These are phyloP conservation scores for Pezicula radicicola DNA, from an alignment of 2,329 filamentous ascomycete species.

Conservation along the genomic window DNA sequence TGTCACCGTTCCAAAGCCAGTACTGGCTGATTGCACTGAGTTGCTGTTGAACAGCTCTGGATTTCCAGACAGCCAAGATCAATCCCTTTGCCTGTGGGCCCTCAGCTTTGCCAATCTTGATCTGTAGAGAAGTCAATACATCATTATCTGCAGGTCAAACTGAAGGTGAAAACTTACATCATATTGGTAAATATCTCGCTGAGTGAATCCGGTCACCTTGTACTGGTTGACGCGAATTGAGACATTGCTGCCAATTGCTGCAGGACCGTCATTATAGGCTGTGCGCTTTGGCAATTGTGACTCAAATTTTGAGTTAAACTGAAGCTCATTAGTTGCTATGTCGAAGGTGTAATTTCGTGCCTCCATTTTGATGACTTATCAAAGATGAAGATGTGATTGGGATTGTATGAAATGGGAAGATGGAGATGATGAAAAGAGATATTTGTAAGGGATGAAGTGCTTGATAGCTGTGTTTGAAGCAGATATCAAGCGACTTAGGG, in stretches of 20 bases:
- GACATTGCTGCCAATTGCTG: constrained; percentile 44
- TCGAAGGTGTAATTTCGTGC: constrained; percentile 21
- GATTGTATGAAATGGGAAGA: constrained; percentile 3
- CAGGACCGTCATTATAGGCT: constrained; percentile 44
- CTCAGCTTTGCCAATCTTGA: constrained; percentile 60
- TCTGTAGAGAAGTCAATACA: constrained; percentile 38
- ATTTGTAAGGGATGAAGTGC: constrained; percentile 2
- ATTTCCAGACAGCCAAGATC: constrained; percentile 75
- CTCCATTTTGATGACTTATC: constrained; percentile 23
- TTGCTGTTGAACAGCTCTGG: constrained; percentile 51
- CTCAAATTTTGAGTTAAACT: constrained; percentile 16
- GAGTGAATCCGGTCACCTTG: constrained; percentile 59
- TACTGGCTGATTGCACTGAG: constrained; percentile 43
- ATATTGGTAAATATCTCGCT: constrained; percentile 72
- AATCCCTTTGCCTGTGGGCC: constrained; percentile 53
- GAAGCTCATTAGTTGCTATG: constrained; percentile 6
- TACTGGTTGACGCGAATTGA: constrained; percentile 70
- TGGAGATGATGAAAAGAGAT: not conserved
- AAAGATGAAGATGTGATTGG: constrained; percentile 4
- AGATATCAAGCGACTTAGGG: not conserved
- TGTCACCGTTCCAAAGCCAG: constrained; percentile 81
- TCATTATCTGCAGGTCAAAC: not conserved
- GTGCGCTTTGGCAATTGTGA: constrained; percentile 40
- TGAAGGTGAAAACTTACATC: constrained; percentile 58
- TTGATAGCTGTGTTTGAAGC: not conserved